A percentile compares a stretch with the other conserved stretches of the same genome.
Evolutionary conservation across 2,329 filamentous ascomycete species (phyloP).

Genomic region (Pseudocercospora crystallina): DNA sequence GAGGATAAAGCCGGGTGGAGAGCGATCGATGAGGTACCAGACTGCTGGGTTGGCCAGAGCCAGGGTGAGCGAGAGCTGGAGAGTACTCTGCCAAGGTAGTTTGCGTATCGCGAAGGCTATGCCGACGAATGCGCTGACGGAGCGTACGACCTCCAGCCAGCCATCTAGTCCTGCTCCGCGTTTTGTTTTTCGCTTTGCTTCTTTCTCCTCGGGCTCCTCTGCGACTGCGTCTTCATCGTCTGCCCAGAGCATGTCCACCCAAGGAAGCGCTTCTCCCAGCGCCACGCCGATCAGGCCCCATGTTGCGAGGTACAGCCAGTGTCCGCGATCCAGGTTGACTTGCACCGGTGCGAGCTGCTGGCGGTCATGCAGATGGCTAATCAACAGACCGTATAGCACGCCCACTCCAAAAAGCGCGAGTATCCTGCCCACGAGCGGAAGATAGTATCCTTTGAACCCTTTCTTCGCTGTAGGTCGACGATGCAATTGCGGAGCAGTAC

Average conservation of each 20-base stretch:
- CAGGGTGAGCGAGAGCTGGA: constrained; percentile 88
- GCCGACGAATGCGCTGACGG: constrained; percentile 69
- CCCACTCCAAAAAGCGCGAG: constrained; percentile 73
- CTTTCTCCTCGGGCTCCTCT: constrained; percentile 22
- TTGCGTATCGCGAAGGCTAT: constrained; percentile 82
- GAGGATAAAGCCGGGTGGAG: constrained; percentile 77
- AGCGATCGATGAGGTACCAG: constrained; percentile 95
- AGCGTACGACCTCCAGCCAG: constrained; percentile 72
- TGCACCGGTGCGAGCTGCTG: constrained; percentile 63
- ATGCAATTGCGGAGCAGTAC: constrained; percentile 25
- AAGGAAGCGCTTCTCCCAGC: constrained; percentile 78
- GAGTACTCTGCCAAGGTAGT: constrained; percentile 87
- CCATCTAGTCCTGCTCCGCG: constrained; percentile 22
- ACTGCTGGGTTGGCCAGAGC: constrained; percentile 88
- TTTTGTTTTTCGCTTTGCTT: constrained; percentile 9
- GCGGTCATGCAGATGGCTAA: constrained; percentile 74
- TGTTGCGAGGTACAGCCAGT: constrained; percentile 69
- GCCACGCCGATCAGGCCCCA: constrained; percentile 81
- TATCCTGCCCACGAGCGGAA: constrained; percentile 45
- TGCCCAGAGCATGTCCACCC: constrained; percentile 76
- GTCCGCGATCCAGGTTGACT: constrained; percentile 55
- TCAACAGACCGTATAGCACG: constrained; percentile 76
- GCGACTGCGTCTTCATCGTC: constrained; percentile 44
- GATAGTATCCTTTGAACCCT: constrained; percentile 31
- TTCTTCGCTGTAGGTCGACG: constrained; percentile 16